Percentiles rank a stretch among this genome's conserved stretches.
phyloP scores from a whole-genome alignment of 1,284 basidiomycete species.

The Ceratobasidium papillatum region DNA sequence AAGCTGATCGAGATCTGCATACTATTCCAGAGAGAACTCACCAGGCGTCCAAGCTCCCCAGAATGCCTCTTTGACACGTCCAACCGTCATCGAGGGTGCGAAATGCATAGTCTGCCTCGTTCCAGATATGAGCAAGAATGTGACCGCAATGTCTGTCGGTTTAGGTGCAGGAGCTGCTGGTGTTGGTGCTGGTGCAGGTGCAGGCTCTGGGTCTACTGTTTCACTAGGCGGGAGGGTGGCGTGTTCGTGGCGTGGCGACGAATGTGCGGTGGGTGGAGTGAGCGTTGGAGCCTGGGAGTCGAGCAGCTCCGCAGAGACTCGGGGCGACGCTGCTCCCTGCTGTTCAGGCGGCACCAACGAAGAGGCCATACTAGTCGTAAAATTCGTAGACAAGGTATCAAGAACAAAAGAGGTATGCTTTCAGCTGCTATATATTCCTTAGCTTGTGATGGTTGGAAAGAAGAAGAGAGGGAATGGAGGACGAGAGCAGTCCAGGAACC shows the following conservation, averaged over 20 bases:
- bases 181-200: not conserved
- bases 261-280: slow-evolving; percentile 23
- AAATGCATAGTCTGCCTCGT: slow-evolving; percentile 77
- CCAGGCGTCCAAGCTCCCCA: slow-evolving; percentile 86
- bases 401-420: not conserved
- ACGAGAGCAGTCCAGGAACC: not conserved
- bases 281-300: slow-evolving; percentile 36
- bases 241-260: slow-evolving; percentile 33
- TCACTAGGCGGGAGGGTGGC: slow-evolving; percentile 17
- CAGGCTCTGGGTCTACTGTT: not conserved
- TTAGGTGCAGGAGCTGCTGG: slow-evolving; percentile 2
- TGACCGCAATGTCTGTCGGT: slow-evolving; percentile 69
- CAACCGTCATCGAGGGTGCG: slow-evolving; percentile 79
- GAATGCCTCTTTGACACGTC: slow-evolving; percentile 82
- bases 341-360: slow-evolving; percentile 1
- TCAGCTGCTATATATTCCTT: not conserved
- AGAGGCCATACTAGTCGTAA: slow-evolving; percentile 10
- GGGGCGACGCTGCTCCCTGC: not conserved
- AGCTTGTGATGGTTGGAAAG: not conserved
- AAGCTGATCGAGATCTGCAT: slow-evolving; percentile 17
- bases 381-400: not conserved
- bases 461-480: not conserved
- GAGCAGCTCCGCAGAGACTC: slow-evolving; percentile 12
- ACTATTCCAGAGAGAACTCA: slow-evolving; percentile 52
- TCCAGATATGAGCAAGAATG: slow-evolving; percentile 80